Evolutionary conservation across 177 flowering plant species (phyloP).

Genomic region (Vitis hybrid): DNA sequence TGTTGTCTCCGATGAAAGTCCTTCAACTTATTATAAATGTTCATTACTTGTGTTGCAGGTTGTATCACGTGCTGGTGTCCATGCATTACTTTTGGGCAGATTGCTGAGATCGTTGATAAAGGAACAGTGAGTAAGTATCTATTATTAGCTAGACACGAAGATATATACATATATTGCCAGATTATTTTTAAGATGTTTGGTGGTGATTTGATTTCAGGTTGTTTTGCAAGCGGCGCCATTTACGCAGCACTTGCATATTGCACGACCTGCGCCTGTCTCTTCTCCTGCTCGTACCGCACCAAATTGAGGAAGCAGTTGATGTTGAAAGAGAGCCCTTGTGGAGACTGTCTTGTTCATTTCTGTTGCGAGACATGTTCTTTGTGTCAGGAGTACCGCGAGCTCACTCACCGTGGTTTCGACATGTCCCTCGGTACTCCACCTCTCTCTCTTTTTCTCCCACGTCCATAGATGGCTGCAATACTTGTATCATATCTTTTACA

Average conservation of each 20-base stretch:
- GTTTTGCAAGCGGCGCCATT: constrained; percentile 19
- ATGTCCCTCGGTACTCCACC: too few species aligned
- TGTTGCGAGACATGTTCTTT: too few species aligned
- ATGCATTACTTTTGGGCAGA: constrained; percentile 43
- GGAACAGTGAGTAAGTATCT: constrained; percentile 41
- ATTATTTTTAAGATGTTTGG: neutral
- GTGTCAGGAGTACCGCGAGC: too few species aligned
- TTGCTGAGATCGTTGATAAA: constrained; percentile 38
- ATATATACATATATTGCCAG: too few species aligned
- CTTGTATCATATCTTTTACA: too few species aligned
- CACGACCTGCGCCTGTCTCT: constrained; percentile 11
- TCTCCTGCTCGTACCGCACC: constrained; percentile 8
- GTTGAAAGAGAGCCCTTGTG: too few species aligned
- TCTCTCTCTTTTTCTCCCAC: too few species aligned
- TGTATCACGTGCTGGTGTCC: constrained; percentile 50
- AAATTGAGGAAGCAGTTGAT: too few species aligned
- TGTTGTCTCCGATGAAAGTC: neutral
- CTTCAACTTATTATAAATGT: neutral
- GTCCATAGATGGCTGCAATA: too few species aligned
- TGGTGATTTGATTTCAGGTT: constrained; percentile 17
- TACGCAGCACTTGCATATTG: constrained; percentile 7
- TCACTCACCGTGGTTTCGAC: too few species aligned
- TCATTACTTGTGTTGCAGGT: constrained; percentile 19
- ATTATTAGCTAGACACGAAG: neutral
- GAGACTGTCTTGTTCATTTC: too few species aligned